Percentiles rank a stretch among this genome's conserved stretches.
Evolutionary conservation across 2,329 filamentous ascomycete species (phyloP).

Genomic region (Fusarium chuoi): DNA sequence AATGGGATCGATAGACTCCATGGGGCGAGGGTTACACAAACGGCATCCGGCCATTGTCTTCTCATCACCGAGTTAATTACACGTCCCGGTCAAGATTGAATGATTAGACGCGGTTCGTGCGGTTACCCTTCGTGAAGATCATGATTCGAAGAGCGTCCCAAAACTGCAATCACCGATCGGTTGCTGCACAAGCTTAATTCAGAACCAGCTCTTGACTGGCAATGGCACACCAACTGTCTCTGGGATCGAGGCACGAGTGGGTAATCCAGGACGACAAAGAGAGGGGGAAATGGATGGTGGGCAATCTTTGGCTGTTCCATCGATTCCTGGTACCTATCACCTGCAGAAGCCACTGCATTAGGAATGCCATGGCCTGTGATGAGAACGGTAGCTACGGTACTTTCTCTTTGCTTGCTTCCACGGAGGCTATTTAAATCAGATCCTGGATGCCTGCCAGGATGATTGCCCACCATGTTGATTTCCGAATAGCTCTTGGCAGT

Average conservation of each 20-base stretch:
- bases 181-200: slow-evolving; percentile 14
- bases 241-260: slow-evolving; percentile 14
- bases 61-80: not conserved
- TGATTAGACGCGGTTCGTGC: slow-evolving; percentile 3
- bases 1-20: not conserved
- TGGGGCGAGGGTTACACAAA: not conserved
- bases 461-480: slow-evolving; percentile 31
- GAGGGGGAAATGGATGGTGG: not conserved
- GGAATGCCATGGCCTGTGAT: slow-evolving; percentile 41
- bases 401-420: slow-evolving; percentile 14
- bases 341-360: slow-evolving; percentile 41
- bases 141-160: slow-evolving; percentile 4
- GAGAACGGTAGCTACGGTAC: slow-evolving; percentile 14
- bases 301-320: slow-evolving; percentile 20
- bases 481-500: slow-evolving; percentile 17
- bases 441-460: slow-evolving; percentile 32
- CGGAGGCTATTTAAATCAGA: slow-evolving; percentile 14
- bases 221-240: not conserved
- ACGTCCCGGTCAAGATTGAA: not conserved
- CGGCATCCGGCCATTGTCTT: not conserved
- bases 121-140: slow-evolving; percentile 4
- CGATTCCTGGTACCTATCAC: slow-evolving; percentile 21
- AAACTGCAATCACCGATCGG: slow-evolving; percentile 35
- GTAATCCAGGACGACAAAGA: slow-evolving; percentile 3
- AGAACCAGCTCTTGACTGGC: not conserved